These are phyloP conservation scores for Leishmania amazonensis DNA, from an alignment of 208 protist genomes.

Conservation along the genomic window DNA sequence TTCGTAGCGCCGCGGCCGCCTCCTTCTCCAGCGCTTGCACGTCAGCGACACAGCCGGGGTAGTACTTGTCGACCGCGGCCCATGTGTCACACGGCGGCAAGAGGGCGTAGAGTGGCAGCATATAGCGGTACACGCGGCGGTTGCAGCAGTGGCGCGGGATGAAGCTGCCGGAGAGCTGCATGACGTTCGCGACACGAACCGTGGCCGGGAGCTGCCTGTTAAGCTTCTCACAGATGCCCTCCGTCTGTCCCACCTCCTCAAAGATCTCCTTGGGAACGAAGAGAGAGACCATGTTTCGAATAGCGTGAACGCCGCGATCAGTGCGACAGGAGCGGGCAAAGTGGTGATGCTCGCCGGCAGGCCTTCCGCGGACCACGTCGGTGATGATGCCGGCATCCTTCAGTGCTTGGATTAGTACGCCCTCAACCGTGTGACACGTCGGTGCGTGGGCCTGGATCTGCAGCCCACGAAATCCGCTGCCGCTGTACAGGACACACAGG, in stretches of 20 bases:
- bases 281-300: slow-evolving; percentile 79
- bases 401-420: slow-evolving; percentile 73
- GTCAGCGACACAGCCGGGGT: slow-evolving; percentile 27
- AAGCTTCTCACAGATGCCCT: slow-evolving; percentile 31
- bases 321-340: slow-evolving; percentile 82
- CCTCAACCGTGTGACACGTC: slow-evolving; percentile 83
- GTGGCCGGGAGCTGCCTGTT: slow-evolving; percentile 46
- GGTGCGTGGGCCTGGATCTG: slow-evolving; percentile 81
- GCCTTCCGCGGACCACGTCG: slow-evolving; percentile 41
- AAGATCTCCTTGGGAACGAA: slow-evolving; percentile 49
- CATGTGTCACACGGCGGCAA: slow-evolving; percentile 67
- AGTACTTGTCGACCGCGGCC: slow-evolving; percentile 35
- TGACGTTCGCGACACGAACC: slow-evolving; percentile 58
- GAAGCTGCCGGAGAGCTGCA: slow-evolving; percentile 65
- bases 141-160: slow-evolving; percentile 80
- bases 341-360: slow-evolving; percentile 48
- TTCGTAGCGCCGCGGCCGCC: slow-evolving; percentile 2
- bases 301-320: slow-evolving; percentile 84
- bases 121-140: slow-evolving; percentile 79
- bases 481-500: slow-evolving; percentile 72
- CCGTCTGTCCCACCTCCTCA: slow-evolving; percentile 31
- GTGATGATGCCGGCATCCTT: slow-evolving; percentile 61
- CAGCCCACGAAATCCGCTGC: slow-evolving; percentile 68
- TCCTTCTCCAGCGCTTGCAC: slow-evolving; percentile 11
- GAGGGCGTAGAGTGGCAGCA: slow-evolving; percentile 80